Base-by-base conservation (phyloP, 129 eudicot genomes). In the Scalesia atractyloides region DNA sequence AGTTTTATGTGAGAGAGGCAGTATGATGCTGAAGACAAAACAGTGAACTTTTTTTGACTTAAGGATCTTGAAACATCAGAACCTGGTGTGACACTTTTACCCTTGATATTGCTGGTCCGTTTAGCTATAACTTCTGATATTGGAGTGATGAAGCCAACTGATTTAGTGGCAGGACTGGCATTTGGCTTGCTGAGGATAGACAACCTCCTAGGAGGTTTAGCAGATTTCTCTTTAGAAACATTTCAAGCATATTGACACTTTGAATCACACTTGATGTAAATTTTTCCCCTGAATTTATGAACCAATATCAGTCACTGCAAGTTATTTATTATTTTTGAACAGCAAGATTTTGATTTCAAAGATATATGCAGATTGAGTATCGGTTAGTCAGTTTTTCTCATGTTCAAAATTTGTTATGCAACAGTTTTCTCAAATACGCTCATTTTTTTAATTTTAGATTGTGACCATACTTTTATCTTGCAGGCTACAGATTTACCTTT, bases 401-500 rank as follows among this genome's bases (percentile, higher is more conserved):
- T 56, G 13, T 66, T 56, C 36, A 2, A 30, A 48, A n/a, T n/a
- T n/a, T 59, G 14, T n/a, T 15, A 66, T 9, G 46, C 5, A 15
- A 9, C 58, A 0, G 26, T 53, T 36, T 48, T 57, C 24, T 18
- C 18, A 50, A 24, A 51, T 39, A 16, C 34, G 43, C 67, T 18
- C 44, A 18, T 13, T 17, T 47, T 34, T n/a, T 0, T n/a, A n/a
- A 33, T 12, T 12, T 16, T 18, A 50, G 10, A 56, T 0, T 1
- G 3, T 33, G 68, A 30, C 64, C 20, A 36, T 66, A 18, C 60
- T 68, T 62, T 16, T 9, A 56, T 68, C 37, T 72, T 70, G 48
- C 82, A 94, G 96, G 96, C 88, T 46, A 90, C 99, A 9, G 99
- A 95, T 76, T 86, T 95, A 54, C 99, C 99, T 7, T 90, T 88